Percentiles rank a stretch among this genome's conserved stretches.
Conservation (phyloP, 2,329 filamentous ascomycete species). For the Parasarocladium wereldwijsianum region DNA sequence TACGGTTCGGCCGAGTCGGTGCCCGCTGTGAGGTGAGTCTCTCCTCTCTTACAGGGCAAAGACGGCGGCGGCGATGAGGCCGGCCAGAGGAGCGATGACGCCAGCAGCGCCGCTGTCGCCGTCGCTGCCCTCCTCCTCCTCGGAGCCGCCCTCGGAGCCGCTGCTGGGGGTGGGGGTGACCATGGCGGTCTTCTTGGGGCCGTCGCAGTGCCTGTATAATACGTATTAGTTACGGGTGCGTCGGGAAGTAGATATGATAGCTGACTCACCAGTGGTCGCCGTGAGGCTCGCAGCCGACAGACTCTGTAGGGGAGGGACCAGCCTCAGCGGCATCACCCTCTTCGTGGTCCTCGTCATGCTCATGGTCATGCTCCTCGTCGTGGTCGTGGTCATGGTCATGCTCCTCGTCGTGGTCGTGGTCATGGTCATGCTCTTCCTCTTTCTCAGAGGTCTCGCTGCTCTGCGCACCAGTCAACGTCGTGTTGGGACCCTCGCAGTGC, state of each 20-base stretch:
- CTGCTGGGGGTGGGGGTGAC: too few relatives aligned
- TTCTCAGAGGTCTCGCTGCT: too few relatives aligned
- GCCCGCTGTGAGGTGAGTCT: not conserved
- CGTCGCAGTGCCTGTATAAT: not conserved
- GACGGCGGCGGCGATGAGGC: conserved; percentile 1
- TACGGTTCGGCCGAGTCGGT: too few relatives aligned
- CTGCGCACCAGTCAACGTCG: conserved; percentile 4
- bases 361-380: conserved; percentile 3
- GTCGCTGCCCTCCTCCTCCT: not conserved
- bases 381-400: conserved; percentile 5
- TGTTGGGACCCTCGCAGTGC: conserved; percentile 10
- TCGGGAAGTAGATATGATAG: too few relatives aligned
- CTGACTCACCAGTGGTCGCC: conserved; percentile 25
- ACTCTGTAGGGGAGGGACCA: conserved; percentile 17
- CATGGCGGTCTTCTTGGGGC: not conserved
- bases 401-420: conserved; percentile 8
- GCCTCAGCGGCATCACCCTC: conserved; percentile 1
- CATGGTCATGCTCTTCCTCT: conserved; percentile 4
- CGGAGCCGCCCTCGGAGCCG: too few relatives aligned
- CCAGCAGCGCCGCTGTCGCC: conserved; percentile 1
- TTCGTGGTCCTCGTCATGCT: too few relatives aligned
- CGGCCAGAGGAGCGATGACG: conserved; percentile 3
- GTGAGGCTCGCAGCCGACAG: conserved; percentile 17
- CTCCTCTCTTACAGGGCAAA: conserved; percentile 1
- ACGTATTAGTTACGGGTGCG: too few relatives aligned